Conservation (phyloP, 2,329 filamentous ascomycete genomes). For the Rutstroemia sydowiana region DNA sequence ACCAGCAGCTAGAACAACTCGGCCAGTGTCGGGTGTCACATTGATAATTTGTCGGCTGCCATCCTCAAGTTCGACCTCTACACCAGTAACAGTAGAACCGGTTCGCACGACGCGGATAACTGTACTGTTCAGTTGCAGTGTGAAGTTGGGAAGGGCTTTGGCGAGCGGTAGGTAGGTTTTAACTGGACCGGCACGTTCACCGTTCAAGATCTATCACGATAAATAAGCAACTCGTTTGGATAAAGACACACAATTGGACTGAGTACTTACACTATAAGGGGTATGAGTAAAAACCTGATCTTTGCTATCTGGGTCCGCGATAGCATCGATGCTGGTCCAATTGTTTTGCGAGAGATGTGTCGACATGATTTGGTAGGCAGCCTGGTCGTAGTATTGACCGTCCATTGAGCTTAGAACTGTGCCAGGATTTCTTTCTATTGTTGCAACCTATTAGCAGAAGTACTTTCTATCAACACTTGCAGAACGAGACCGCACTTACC, state of each 20-base stretch:
- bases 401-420: too few species aligned
- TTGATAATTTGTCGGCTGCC: constrained; percentile 24
- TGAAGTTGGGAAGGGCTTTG: neutral
- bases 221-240: too few species aligned
- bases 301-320: neutral
- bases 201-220: neutral
- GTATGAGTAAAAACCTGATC: neutral
- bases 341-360: neutral
- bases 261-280: neutral
- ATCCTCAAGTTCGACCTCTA: neutral
- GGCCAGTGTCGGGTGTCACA: constrained; percentile 20
- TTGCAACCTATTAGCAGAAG: too few species aligned
- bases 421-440: too few species aligned
- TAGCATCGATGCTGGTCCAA: neutral
- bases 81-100: neutral
- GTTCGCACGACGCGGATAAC: neutral
- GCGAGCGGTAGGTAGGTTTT: neutral
- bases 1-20: constrained; percentile 20
- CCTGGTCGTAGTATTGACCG: neutral
- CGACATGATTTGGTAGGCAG: neutral
- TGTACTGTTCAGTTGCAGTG: neutral
- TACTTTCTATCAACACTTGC: neutral
- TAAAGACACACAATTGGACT: too few species aligned
- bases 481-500: too few species aligned
- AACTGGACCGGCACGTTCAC: neutral